Evolutionary conservation across 352 stramenopile species (phyloP).

Genomic region (Globisporangium alternatum): DNA sequence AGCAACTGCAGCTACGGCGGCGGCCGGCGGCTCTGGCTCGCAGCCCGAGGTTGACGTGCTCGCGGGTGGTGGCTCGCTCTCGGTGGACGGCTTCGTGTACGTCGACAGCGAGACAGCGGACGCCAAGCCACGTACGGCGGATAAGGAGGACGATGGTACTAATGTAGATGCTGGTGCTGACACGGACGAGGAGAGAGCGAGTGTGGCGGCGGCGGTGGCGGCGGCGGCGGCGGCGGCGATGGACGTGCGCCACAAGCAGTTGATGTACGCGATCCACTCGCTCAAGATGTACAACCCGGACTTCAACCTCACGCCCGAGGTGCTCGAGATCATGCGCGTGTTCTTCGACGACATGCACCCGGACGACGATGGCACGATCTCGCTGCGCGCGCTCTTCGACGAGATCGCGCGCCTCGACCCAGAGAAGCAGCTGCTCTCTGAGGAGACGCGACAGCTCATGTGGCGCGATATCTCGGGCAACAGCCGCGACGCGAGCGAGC

Average conservation of each 20-base stretch:
- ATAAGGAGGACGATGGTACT: not conserved
- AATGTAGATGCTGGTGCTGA: not conserved
- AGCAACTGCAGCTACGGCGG: not conserved
- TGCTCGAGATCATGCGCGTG: slow-evolving; percentile 75
- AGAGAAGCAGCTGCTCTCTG: slow-evolving; percentile 34
- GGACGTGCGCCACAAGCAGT: slow-evolving; percentile 18
- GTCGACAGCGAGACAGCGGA: not conserved
- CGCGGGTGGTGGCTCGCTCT: slow-evolving; percentile 5
- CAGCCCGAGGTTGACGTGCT: not conserved
- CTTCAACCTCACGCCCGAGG: slow-evolving; percentile 76
- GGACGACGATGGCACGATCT: slow-evolving; percentile 48
- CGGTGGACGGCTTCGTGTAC: slow-evolving; percentile 13
- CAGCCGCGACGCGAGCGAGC: slow-evolving; percentile 24
- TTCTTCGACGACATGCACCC: slow-evolving; percentile 74
- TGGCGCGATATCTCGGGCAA: slow-evolving; percentile 32
- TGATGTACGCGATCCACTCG: slow-evolving; percentile 55
- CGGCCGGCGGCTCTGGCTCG: not conserved
- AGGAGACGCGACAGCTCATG: slow-evolving; percentile 44
- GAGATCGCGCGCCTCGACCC: slow-evolving; percentile 72
- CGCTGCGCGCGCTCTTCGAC: slow-evolving; percentile 42
- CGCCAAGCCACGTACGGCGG: not conserved
- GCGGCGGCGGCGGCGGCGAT: not conserved
- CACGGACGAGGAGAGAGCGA: not conserved
- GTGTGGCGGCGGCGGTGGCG: not conserved
- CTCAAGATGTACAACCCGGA: slow-evolving; percentile 80